phyloP scores from a whole-genome alignment of 495 filamentous ascomycete genomes.

The Penicillium silybi region DNA sequence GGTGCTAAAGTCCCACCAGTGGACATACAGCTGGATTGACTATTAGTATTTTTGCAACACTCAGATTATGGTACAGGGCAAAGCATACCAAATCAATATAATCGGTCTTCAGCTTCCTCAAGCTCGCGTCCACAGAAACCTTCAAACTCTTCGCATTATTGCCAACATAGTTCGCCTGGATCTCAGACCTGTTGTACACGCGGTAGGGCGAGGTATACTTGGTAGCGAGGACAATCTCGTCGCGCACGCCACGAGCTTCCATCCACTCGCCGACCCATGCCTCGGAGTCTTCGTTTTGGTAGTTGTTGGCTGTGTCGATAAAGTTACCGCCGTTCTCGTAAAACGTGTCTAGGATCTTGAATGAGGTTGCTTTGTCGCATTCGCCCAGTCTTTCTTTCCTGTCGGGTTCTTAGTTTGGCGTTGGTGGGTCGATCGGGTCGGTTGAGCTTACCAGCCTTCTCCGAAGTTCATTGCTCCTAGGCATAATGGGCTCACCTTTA shows the following conservation, averaged over 20 bases:
- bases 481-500: slow-evolving; percentile 57
- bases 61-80: no score
- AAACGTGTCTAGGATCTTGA: slow-evolving; percentile 64
- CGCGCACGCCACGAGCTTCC: slow-evolving; percentile 8
- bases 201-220: slow-evolving; percentile 55
- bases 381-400: slow-evolving; percentile 49
- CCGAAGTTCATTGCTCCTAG: slow-evolving; percentile 64
- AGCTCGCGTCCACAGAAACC: slow-evolving; percentile 46
- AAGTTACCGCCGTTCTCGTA: slow-evolving; percentile 70
- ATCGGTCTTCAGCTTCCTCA: slow-evolving; percentile 61
- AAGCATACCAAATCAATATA: slow-evolving; percentile 65
- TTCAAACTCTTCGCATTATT: slow-evolving; percentile 57
- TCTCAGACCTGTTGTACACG: slow-evolving; percentile 19
- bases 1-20: slow-evolving; percentile 46
- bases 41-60: not conserved
- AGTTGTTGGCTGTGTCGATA: slow-evolving; percentile 71
- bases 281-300: slow-evolving; percentile 68
- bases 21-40: slow-evolving; percentile 20
- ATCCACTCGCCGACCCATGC: slow-evolving; percentile 56
- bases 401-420: not conserved
- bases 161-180: slow-evolving; percentile 54
- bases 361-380: slow-evolving; percentile 57
- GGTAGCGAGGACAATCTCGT: slow-evolving; percentile 50
- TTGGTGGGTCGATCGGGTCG: no score
- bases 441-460: slow-evolving; percentile 39